Evolutionary conservation across 2,329 filamentous ascomycete genomes (phyloP), one percentile per base, ranked within the genome.

Genomic region (Niveomyces coronatus): DNA sequence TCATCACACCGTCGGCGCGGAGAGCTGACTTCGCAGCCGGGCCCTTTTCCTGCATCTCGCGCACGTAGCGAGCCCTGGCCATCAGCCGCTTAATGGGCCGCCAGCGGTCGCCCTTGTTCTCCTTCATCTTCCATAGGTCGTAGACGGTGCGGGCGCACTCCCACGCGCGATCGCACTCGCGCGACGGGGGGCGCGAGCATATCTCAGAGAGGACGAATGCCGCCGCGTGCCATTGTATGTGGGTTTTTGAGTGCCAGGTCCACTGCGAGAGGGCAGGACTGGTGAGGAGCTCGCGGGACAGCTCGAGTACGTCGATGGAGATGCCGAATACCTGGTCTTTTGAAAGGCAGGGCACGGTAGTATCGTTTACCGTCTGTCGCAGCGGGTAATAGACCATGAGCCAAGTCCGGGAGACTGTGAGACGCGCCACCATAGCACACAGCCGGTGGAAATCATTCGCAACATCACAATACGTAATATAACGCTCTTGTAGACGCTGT

Each of bases 191-290:
- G 9, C 34, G 5, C 20, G 22, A 28, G 46, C 73, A 77, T 0
- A 79, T 60, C 46, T 79, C 73, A 2, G 71, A 70, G 7, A 79
- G 60, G 4, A 78, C 63, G 48, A 76, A 79, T 1, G 74, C 74
- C 26, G 79, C 63, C 3, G 74, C 71, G 49, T 79, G 74, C 76
- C 76, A 81, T 49, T 80, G 77, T 47, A 76, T 70, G 41, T 79
- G 76, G 2, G 74, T 78, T 16, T 65, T 62, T 59, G 79, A 79
- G 0, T 79, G 61, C 77, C 77, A 82, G 27, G 70, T 66, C 76
- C 76, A 82, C 49, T 75, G 73, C 48, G 68, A 63, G 0, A 73
- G 79, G 10, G 68, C 63, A 24, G 67, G 63, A 47, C 76, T 70
- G 1, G 64, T 70, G 47, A 76, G 68, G 15, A 81, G 58, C 3